Conservation (phyloP, 441 rosid genomes). For the Bocquillonia castaneifolia region DNA sequence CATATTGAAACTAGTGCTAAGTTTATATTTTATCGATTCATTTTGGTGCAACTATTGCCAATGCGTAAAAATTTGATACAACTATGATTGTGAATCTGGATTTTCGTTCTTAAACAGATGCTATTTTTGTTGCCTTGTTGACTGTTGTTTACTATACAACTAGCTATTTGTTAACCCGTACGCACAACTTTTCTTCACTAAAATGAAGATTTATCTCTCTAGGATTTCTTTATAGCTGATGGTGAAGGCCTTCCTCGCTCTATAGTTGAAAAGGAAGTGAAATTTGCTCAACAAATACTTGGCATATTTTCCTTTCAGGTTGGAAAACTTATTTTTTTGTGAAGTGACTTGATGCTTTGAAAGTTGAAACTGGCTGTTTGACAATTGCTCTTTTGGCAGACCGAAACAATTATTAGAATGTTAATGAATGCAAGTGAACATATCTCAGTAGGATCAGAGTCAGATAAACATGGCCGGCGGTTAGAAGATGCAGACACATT, state of each 20-base stretch:
- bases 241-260: constrained; percentile 97
- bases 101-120: not conserved
- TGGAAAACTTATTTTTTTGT: constrained; percentile 11
- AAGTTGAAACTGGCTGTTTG: constrained; percentile 14
- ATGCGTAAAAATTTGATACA: not conserved
- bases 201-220: constrained; percentile 7
- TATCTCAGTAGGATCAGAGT: constrained; percentile 61
- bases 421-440: constrained; percentile 83
- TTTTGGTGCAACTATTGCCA: not conserved
- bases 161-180: not conserved
- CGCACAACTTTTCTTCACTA: not conserved
- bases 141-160: not conserved
- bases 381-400: constrained; percentile 44
- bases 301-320: constrained; percentile 79
- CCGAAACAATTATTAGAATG: constrained; percentile 70
- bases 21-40: not conserved
- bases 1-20: not conserved
- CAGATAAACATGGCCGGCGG: constrained; percentile 37
- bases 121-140: not conserved
- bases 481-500: constrained; percentile 74
- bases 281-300: constrained; percentile 67
- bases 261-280: constrained; percentile 78
- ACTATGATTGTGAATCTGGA: not conserved
- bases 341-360: constrained; percentile 3
- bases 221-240: constrained; percentile 93